Evolutionary conservation across 139 green algal genomes (phyloP).

Genomic region (Chlorella sp.): DNA sequence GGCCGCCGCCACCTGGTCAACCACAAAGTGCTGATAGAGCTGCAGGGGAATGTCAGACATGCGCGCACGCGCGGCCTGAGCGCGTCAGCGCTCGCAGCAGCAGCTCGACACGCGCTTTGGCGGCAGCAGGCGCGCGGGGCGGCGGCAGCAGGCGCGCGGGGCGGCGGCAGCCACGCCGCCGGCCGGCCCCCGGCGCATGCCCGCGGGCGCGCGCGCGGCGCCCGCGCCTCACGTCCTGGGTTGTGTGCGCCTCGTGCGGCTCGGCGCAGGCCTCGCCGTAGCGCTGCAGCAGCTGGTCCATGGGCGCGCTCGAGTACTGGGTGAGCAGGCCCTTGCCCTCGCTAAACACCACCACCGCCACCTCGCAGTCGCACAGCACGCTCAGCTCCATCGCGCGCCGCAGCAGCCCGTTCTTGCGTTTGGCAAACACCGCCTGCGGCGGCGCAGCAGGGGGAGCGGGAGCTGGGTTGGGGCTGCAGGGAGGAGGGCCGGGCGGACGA

Average conservation of each 20-base stretch:
- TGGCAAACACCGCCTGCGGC: constrained; percentile 50
- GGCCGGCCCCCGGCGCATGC: too few species aligned
- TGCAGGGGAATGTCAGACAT: too few species aligned
- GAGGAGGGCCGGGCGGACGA: neutral
- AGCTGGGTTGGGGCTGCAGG: neutral
- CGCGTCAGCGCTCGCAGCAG: too few species aligned
- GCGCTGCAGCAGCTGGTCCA: constrained; percentile 64
- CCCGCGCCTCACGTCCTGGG: constrained; percentile 65
- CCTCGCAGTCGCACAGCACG: constrained; percentile 80
- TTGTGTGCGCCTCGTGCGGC: constrained; percentile 65
- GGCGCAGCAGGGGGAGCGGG: neutral
- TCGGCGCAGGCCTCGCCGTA: constrained; percentile 52
- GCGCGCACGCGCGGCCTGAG: too few species aligned
- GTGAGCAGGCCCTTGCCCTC: constrained; percentile 55
- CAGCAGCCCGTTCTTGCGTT: constrained; percentile 82
- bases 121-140: too few species aligned
- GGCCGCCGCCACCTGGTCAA: too few species aligned
- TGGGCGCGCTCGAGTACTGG: constrained; percentile 71
- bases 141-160: too few species aligned
- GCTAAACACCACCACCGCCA: constrained; percentile 78
- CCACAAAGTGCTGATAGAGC: too few species aligned
- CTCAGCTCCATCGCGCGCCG: constrained; percentile 85
- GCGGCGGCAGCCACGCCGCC: too few species aligned
- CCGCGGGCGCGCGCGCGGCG: too few species aligned
- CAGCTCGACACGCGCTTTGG: too few species aligned